Base-by-base conservation (phyloP, 306 rosid genomes). In the Prunus armeniaca region DNA sequence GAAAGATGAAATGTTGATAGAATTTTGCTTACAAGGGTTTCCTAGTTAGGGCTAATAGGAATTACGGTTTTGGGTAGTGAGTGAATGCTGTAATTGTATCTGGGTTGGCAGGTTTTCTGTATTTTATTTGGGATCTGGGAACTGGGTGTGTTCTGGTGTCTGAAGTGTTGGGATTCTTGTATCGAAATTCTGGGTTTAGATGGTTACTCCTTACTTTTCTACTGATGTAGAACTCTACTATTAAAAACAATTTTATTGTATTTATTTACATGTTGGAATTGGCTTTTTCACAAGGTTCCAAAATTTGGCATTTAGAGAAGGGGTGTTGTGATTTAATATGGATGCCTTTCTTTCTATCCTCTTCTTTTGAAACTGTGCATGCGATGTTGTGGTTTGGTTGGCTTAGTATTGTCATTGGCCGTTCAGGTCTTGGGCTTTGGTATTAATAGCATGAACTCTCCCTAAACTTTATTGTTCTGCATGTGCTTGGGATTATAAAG, bases 51-150 rank as follows among this genome's bases (percentile, higher is more conserved):
- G 25, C 22, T 27, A 4, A 14, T 73, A 24, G 28, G 1, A 20
- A 67, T 66, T 69, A 58, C 60, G 77, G 47, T 63, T 54, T 72
- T 74, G 60, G 67, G 25, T 61, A 67, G 76, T 63, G 69, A 67
- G 15, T 60, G 27, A 38, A 15, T 19, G 34, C 12, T 52, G 20
- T 38, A 27, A 3, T 50, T 79, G 75, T 18, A 28, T 19, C 32
- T 77, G 74, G 58, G 70, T 43, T 56, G 62, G 18, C 45, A 46
- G 60, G 17, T 28, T 66, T 74, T 74, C n/a, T n/a, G 60, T 30
- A 24, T 66, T 47, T 68, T 52, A 11, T 62, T 77, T 70, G 45
- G 34, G 84, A 55, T 78, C 45, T 79, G 75, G 24, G 49, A 77
- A 51, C 55, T 79, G 41, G 18, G 24, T 80, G 58, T 61, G 46